Evolutionary conservation across 768 basidiomycete genomes (phyloP).

Genomic region (Leccinum broughii): DNA sequence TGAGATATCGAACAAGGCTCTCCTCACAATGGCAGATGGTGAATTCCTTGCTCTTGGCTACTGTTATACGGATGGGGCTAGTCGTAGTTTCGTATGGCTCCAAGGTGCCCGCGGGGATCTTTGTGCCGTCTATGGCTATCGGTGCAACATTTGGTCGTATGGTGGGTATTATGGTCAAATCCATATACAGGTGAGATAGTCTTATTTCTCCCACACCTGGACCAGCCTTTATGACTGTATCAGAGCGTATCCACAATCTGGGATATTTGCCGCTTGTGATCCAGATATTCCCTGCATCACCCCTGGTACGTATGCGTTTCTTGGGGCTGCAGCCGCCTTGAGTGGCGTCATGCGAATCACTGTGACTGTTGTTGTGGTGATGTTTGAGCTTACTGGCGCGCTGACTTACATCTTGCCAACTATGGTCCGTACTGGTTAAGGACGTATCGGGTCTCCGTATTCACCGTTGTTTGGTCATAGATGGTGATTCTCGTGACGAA

Average conservation of each 20-base stretch:
- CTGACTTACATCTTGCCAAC: conserved; percentile 96
- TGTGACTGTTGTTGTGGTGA: conserved; percentile 97
- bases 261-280: conserved; percentile 86
- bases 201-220: conserved; percentile 16
- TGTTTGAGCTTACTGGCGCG: conserved; percentile 98
- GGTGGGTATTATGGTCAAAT: conserved; percentile 96
- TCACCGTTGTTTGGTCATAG: conserved; percentile 43
- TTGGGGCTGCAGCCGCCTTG: conserved; percentile 94
- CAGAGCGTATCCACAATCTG: conserved; percentile 80
- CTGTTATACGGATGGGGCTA: conserved; percentile 80
- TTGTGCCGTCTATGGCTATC: conserved; percentile 98
- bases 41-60: conserved; percentile 89
- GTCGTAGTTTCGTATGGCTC: conserved; percentile 94
- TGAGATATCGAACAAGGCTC: conserved; percentile 49
- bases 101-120: conserved; percentile 97
- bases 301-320: conserved; percentile 95
- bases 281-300: conserved; percentile 97
- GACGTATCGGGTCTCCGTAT: conserved; percentile 5
- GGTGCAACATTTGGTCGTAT: conserved; percentile 97
- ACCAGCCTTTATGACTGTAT: conserved; percentile 1
- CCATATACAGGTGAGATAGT: conserved; percentile 71
- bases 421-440: conserved; percentile 62
- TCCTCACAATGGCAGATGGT: conserved; percentile 93
- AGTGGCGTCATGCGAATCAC: conserved; percentile 98
- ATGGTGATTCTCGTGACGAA: conserved; percentile 96